Evolutionary conservation across 192 early-diverging fungal genomes (phyloP).

Genomic region (Phycomyces nitens): DNA sequence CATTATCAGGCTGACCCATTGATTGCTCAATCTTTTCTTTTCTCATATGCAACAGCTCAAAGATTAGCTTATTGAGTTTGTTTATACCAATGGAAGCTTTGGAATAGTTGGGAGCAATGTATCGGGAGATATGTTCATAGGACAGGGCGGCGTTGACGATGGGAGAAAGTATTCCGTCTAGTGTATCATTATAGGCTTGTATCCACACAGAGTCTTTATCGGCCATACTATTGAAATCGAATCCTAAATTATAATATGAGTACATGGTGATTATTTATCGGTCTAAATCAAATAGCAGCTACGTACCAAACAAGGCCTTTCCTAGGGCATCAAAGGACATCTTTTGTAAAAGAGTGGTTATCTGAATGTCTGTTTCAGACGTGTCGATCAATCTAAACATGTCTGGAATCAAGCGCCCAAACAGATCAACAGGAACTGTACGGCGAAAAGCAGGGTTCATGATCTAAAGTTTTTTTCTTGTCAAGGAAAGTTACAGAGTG

Average conservation of each 20-base stretch:
- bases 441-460: slow-evolving; percentile 18
- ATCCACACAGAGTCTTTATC: slow-evolving; percentile 5
- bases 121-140: slow-evolving; percentile 12
- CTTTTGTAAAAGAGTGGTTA: background rate
- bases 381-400: slow-evolving; percentile 9
- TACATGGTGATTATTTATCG: background rate
- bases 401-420: slow-evolving; percentile 2
- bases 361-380: background rate
- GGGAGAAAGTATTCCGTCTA: background rate
- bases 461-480: background rate
- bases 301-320: slow-evolving; percentile 41
- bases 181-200: background rate
- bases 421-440: slow-evolving; percentile 12
- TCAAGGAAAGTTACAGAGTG: no score
- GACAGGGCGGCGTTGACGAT: background rate
- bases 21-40: background rate
- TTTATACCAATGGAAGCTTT: background rate
- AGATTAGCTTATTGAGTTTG: background rate
- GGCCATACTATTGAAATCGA: slow-evolving; percentile 10
- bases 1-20: background rate
- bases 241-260: no score
- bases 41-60: slow-evolving; percentile 2
- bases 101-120: slow-evolving; percentile 2
- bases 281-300: no score
- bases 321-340: slow-evolving; percentile 58